Base-by-base conservation (phyloP, 2,329 filamentous ascomycete genomes). In the Penicillium sp. region DNA sequence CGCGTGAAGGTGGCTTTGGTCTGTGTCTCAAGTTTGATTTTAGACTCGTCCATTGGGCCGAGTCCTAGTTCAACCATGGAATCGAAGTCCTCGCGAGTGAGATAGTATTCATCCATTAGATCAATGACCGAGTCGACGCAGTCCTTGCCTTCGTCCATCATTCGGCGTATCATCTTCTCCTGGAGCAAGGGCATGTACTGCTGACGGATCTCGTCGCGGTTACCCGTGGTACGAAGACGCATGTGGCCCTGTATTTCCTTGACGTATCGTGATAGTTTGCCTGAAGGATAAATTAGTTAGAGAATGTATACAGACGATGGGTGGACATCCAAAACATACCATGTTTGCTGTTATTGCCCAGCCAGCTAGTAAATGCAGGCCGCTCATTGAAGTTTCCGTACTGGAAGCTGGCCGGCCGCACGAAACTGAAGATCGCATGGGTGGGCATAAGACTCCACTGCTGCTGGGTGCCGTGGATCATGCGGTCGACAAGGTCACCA, bases 361-460 rank as follows among this genome's bases (percentile, higher is more conserved):
- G 85, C 94, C 94, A 99, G 7, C 85, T 84, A 0, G 94, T 94
- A 72, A 99, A 99, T 42, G 82, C 82, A 37, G 91, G 89, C 58
- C 83, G 79, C 4, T 84, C 84, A 62, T 85, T 82, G 66, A 95
- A 84, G 67, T 89, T 88, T 41, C 94, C 94, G 50, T 91, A 85
- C 12, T 94, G 82, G 70, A 89, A 96, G 73, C 91, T 96, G 8
- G 94, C 89, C 5, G 94, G 94, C 27, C 90, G 84, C 25, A 99
- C 93, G 54, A 96, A 95, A 71, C 93, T 96, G 78, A 97, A 97
- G 40, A 97, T 84, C 27, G 93, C 94, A 75, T 99, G 94, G 1
- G 91, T 89, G 15, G 94, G 94, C 94, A 99, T 99, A 61, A 99
- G 78, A 71, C 90, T 94, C 94, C 94, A 99, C 62, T 99, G 94